Conservation (phyloP, 768 basidiomycete species). For the Tulasnella sp. region DNA sequence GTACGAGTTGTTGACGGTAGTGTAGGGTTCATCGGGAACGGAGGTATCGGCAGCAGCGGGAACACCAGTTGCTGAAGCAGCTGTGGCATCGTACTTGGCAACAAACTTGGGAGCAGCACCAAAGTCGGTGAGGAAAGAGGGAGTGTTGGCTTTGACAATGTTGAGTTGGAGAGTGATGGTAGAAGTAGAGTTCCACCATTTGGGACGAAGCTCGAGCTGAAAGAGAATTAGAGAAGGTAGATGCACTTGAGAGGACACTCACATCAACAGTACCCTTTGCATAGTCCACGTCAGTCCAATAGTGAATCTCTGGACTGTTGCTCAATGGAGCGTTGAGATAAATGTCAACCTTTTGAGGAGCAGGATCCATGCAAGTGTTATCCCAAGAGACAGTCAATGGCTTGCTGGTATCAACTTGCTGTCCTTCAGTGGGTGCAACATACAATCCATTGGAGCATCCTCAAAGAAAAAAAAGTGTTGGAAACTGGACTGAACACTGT, state of each 20-base stretch:
- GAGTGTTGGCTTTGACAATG: slow-evolving; percentile 23
- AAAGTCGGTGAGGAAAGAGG: slow-evolving; percentile 20
- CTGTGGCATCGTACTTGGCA: slow-evolving; percentile 20
- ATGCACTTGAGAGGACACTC: not conserved
- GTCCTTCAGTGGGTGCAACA: slow-evolving; percentile 21
- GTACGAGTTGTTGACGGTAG: slow-evolving; percentile 7
- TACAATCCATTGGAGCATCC: slow-evolving; percentile 24
- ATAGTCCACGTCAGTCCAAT: slow-evolving; percentile 22
- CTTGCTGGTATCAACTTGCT: slow-evolving; percentile 22
- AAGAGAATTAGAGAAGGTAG: not conserved
- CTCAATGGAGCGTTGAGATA: slow-evolving; percentile 25
- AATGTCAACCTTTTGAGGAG: slow-evolving; percentile 23
- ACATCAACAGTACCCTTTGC: slow-evolving; percentile 21
- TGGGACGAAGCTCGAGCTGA: slow-evolving; percentile 22
- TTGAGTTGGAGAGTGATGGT: slow-evolving; percentile 25
- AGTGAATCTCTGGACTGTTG: slow-evolving; percentile 23
- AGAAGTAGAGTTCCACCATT: slow-evolving; percentile 28
- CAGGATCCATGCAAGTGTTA: slow-evolving; percentile 23
- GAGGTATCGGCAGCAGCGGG: slow-evolving; percentile 10
- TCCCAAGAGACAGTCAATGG: slow-evolving; percentile 28
- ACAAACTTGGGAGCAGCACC: slow-evolving; percentile 26
- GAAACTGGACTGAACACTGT: too few species aligned
- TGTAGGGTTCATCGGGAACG: slow-evolving; percentile 4
- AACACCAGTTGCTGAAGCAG: not conserved
- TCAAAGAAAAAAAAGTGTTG: too few species aligned